Percentiles rank a stretch among this genome's conserved stretches.
Conservation (phyloP, 1,139 yeast species). For the Sugiyamaella paludigena region DNA sequence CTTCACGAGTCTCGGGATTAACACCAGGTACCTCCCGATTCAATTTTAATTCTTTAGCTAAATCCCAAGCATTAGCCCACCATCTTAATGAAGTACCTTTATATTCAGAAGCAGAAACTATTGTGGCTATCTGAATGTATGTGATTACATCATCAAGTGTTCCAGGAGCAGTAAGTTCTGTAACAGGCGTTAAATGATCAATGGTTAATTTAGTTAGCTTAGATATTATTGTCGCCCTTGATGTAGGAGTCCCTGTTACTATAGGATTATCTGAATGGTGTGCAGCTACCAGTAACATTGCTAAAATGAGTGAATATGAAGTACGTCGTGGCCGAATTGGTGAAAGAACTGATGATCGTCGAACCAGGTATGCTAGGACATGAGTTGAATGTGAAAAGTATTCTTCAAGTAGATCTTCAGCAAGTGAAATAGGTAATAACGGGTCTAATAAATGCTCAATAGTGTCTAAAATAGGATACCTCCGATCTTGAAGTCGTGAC, state of each 20-base stretch:
- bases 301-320: conserved; percentile 37
- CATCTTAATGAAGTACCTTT: conserved; percentile 42
- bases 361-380: conserved; percentile 33
- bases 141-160: conserved; percentile 43
- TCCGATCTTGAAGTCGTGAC: conserved; percentile 12
- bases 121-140: conserved; percentile 40
- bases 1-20: conserved; percentile 40
- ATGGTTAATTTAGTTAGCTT: conserved; percentile 33
- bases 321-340: conserved; percentile 32
- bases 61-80: conserved; percentile 41
- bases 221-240: conserved; percentile 32
- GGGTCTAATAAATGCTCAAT: conserved; percentile 29
- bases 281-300: conserved; percentile 40
- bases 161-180: conserved; percentile 31
- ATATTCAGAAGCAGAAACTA: conserved; percentile 43
- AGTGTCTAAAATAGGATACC: conserved; percentile 33
- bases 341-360: conserved; percentile 27
- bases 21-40: conserved; percentile 34
- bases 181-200: conserved; percentile 29
- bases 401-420: conserved; percentile 40
- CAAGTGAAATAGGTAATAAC: conserved; percentile 37
- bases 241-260: conserved; percentile 35
- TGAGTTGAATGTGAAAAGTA: conserved; percentile 39
- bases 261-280: conserved; percentile 42
- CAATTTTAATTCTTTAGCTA: conserved; percentile 37